A percentile compares a stretch with the other conserved stretches of the same genome.
phyloP scores from a whole-genome alignment of 78 protist species.

The Capsaspora owczarzaki region DNA sequence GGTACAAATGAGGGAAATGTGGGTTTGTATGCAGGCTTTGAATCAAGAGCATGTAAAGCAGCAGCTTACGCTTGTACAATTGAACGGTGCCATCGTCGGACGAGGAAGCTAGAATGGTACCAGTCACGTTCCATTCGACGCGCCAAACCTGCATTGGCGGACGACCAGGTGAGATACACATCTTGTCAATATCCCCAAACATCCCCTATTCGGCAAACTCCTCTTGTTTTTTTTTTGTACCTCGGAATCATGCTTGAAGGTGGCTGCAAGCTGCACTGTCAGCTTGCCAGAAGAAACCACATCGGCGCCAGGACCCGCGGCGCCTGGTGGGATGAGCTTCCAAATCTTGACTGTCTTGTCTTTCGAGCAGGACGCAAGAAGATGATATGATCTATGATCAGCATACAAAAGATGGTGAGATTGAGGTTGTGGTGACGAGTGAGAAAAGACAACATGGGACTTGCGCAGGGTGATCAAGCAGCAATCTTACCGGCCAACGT shows the following conservation, averaged over 20 bases:
- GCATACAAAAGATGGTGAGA: background rate
- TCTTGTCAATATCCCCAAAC: background rate
- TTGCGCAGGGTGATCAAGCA: background rate
- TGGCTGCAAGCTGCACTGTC: background rate
- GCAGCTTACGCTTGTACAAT: constrained; percentile 54
- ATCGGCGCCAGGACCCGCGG: background rate
- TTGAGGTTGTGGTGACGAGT: background rate
- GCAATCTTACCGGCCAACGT: constrained; percentile 44
- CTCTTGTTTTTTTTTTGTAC: background rate
- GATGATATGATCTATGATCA: background rate
- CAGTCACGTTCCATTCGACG: constrained; percentile 83
- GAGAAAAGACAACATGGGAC: constrained; percentile 7
- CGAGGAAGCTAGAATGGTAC: constrained; percentile 78
- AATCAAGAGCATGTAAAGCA: no score
- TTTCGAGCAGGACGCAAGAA: background rate
- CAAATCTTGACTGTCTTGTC: background rate
- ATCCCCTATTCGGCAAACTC: background rate
- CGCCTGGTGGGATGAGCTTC: background rate
- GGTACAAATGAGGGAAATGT: no score
- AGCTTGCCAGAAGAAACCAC: background rate
- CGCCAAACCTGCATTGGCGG: constrained; percentile 49
- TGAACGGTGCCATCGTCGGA: constrained; percentile 83
- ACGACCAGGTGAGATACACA: background rate
- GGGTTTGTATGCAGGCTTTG: no score
- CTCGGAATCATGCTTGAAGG: background rate